Evolutionary conservation across 2,329 filamentous ascomycete genomes (phyloP), one percentile per base, ranked within the genome.

Genomic region (Aureobasidium pullulans): DNA sequence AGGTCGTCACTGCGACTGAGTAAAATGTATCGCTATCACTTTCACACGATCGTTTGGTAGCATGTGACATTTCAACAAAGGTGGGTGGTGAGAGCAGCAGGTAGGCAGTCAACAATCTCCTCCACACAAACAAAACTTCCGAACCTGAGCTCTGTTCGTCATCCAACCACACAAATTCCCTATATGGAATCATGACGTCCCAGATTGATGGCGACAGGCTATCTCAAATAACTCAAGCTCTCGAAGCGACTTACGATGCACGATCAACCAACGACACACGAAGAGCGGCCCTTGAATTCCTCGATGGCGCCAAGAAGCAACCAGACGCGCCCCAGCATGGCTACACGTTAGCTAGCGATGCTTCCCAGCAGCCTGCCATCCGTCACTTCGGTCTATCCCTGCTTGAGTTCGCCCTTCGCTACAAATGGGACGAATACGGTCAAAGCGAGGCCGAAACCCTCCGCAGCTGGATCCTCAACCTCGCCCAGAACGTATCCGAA

Each of bases 381-480:
- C 88, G 94, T 66, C 92, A 97, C 75, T 99, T 95, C 72, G 94
- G 92, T 60, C 82, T 99, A 34, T 95, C 92, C 31, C 81, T 99
- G 60, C 83, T 99, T 65, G 93, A 96, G 69, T 88, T 95, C 73
- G 86, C 90, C 47, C 87, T 97, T 71, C 89, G 87, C 66, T 92
- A 96, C 74, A 85, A 84, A 66, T 96, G 91, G 84, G 82, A 85
- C 37, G 83, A 87, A 50, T 91, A 92, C 68, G 83, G 80, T 19
- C 73, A 80, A 31, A 83, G 85, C 23, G 86, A 96, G 71, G 84
- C 84, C 16, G 76, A 77, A 31, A 82, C 83, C 56, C 75, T 99
- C 59, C 84, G 89, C 52, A 79, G 80, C 61, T 94, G 92, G 82
- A 84, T 96, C 44, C 75, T 96, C 59, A 81, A 87, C 70, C 84